Percentiles rank a stretch among this genome's conserved stretches.
phyloP scores from a whole-genome alignment of 2,329 filamentous ascomycete genomes.

The Cladosporium austrohemisphaericum region DNA sequence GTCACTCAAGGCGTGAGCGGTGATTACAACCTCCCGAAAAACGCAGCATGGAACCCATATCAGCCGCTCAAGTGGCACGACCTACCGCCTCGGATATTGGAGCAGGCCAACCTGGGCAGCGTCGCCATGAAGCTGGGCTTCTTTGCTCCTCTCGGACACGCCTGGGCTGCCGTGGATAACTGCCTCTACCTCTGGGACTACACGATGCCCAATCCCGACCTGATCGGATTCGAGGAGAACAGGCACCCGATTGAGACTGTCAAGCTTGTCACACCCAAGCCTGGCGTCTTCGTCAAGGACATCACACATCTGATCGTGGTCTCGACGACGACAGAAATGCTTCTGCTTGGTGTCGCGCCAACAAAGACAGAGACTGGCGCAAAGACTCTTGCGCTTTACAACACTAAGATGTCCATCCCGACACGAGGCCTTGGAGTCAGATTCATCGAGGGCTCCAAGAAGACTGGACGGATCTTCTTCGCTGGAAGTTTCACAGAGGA shows the following conservation, averaged over 20 bases:
- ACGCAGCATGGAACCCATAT: constrained; percentile 78
- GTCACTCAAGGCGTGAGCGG: constrained; percentile 80
- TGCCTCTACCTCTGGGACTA: constrained; percentile 98
- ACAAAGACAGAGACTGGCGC: constrained; percentile 63
- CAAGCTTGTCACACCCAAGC: constrained; percentile 77
- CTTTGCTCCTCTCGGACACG: constrained; percentile 90
- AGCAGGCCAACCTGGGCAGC: constrained; percentile 84
- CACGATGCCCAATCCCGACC: constrained; percentile 82
- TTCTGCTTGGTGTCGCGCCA: constrained; percentile 76
- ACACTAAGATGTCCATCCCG: constrained; percentile 79
- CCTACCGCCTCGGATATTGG: constrained; percentile 87
- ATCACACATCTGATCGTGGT: constrained; percentile 89
- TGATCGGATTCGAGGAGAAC: constrained; percentile 89
- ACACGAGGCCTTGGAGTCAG: constrained; percentile 69
- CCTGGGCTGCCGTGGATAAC: constrained; percentile 94
- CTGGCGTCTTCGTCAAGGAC: constrained; percentile 78
- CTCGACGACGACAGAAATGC: constrained; percentile 78
- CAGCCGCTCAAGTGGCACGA: constrained; percentile 81
- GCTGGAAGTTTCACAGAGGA: constrained; percentile 76
- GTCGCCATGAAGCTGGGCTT: constrained; percentile 91
- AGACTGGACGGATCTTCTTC: constrained; percentile 90
- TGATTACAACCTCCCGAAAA: constrained; percentile 76
- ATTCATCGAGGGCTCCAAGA: constrained; percentile 71
- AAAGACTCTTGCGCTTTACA: constrained; percentile 73
- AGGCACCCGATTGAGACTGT: constrained; percentile 86